These are phyloP conservation scores for Naganishia onofrii DNA, from an alignment of 768 basidiomycete species.

Conservation along the genomic window DNA sequence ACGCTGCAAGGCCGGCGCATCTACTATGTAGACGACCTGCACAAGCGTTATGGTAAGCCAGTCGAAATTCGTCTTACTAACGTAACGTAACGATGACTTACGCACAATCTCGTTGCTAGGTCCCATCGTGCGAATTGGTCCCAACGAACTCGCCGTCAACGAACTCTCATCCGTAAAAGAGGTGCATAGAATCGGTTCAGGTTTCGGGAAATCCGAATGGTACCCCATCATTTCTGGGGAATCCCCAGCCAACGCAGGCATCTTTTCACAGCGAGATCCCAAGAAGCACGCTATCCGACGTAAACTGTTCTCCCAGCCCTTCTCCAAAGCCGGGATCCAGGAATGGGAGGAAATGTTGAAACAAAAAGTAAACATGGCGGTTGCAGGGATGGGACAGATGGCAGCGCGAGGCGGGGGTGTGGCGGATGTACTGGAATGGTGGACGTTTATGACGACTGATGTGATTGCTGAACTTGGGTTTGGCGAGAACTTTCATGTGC, in stretches of 20 bases:
- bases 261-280: conserved; percentile 3
- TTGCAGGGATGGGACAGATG: conserved; percentile 7
- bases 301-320: conserved; percentile 14
- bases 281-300: conserved; percentile 6
- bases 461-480: conserved; percentile 14
- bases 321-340: conserved; percentile 5
- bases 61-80: neutral
- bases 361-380: neutral
- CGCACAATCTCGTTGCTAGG: neutral
- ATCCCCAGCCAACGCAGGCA: neutral
- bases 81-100: neutral
- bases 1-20: conserved; percentile 3
- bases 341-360: conserved; percentile 24
- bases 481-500: conserved; percentile 8
- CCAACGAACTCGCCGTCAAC: conserved; percentile 13
- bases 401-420: neutral
- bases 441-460: conserved; percentile 18
- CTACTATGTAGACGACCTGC: conserved; percentile 7
- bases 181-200: conserved; percentile 11
- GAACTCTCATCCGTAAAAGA: conserved; percentile 1
- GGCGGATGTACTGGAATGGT: conserved; percentile 15
- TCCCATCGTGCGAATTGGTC: neutral
- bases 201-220: conserved; percentile 5
- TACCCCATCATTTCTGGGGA: conserved; percentile 17
- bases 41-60: conserved; percentile 17